Percentiles rank a stretch among this genome's conserved stretches.
These are phyloP conservation scores for Planoprotostelium fungivorum DNA, from an alignment of 78 protist species.

Conservation along the genomic window DNA sequence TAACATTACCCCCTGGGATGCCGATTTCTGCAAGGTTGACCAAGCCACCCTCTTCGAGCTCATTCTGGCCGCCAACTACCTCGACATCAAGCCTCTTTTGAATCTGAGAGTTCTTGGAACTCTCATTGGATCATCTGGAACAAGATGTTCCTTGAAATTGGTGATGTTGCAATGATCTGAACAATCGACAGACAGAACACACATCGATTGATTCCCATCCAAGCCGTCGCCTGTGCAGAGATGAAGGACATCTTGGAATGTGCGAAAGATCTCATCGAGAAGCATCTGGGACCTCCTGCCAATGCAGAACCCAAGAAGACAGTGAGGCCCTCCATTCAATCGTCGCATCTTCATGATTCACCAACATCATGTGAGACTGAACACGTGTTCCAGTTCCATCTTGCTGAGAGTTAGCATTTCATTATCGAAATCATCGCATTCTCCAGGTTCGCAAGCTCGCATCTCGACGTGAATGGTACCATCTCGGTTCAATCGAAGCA, in stretches of 20 bases:
- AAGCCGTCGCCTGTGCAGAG: background rate
- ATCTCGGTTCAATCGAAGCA: too few species aligned
- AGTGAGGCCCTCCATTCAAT: background rate
- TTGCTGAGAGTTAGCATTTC: too few species aligned
- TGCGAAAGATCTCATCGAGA: background rate
- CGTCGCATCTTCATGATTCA: background rate
- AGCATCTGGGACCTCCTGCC: background rate
- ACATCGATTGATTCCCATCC: background rate
- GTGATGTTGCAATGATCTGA: background rate
- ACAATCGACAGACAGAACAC: background rate
- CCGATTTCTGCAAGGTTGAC: constrained; percentile 72
- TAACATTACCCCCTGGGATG: constrained; percentile 73
- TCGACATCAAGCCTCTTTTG: constrained; percentile 92
- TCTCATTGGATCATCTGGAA: too few species aligned
- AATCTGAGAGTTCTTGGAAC: too few species aligned
- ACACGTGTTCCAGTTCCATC: too few species aligned
- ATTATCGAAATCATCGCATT: too few species aligned
- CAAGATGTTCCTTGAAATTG: too few species aligned
- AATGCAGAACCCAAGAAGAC: background rate
- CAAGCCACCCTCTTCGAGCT: constrained; percentile 84
- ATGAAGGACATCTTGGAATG: background rate
- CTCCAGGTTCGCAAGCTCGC: too few species aligned
- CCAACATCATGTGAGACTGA: background rate
- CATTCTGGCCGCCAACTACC: constrained; percentile 92
- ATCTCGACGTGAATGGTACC: too few species aligned